A percentile compares a stretch with the other conserved stretches of the same genome.
Evolutionary conservation across 2,329 filamentous ascomycete genomes (phyloP).

Genomic region (Cylindrodendrum hubeiense): DNA sequence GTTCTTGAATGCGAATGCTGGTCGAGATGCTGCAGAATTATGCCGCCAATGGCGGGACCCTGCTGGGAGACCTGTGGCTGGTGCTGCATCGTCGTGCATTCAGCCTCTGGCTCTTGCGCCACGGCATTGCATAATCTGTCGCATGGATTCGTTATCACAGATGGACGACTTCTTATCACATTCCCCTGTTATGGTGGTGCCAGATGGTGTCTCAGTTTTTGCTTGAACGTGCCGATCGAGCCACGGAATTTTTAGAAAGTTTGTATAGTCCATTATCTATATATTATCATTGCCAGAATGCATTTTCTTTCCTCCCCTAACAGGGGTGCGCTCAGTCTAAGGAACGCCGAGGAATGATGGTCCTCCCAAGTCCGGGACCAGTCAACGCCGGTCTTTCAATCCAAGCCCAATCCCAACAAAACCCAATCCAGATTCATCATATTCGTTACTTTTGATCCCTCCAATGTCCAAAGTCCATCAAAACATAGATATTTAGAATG

Average conservation of each 20-base stretch:
- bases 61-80: background rate
- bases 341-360: conserved; percentile 14
- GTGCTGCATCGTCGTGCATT: background rate
- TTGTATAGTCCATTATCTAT: conserved; percentile 6
- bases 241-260: background rate
- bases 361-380: conserved; percentile 1
- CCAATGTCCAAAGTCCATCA: background rate
- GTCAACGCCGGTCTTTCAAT: conserved; percentile 12
- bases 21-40: conserved; percentile 3
- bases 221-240: background rate
- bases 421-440: conserved; percentile 12
- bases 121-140: conserved; percentile 3
- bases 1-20: conserved; percentile 2
- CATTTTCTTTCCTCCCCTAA: background rate
- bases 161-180: background rate
- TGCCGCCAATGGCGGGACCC: background rate
- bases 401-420: background rate
- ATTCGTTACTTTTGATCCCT: conserved; percentile 16
- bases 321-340: conserved; percentile 9
- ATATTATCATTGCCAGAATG: conserved; percentile 4
- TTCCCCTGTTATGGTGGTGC: background rate
- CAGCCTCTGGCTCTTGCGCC: background rate
- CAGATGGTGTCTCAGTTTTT: background rate
- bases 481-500: background rate
- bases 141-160: background rate